Evolutionary conservation across 306 rosid species (phyloP).

Genomic region (Cicer cuneatum): DNA sequence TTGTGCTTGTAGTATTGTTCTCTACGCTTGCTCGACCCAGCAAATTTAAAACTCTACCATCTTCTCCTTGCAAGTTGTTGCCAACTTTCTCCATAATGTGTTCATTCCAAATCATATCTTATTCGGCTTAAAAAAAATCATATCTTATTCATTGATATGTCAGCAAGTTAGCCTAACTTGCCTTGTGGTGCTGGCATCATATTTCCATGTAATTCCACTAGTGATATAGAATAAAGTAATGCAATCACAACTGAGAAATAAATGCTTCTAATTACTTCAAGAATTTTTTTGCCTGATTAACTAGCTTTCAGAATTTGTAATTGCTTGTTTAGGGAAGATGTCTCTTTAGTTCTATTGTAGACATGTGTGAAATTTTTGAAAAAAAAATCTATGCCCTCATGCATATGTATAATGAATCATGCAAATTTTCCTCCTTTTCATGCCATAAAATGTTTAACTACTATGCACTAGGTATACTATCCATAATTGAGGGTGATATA

Average conservation of each 20-base stretch:
- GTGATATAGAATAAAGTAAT: not conserved
- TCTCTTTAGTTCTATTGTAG: not conserved
- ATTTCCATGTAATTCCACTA: not conserved
- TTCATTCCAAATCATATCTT: not conserved
- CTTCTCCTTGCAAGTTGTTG: not conserved
- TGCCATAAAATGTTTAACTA: not conserved
- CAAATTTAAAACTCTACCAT: not conserved
- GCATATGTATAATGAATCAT: not conserved
- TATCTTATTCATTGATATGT: not conserved
- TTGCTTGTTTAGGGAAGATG: not conserved
- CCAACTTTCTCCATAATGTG: not conserved
- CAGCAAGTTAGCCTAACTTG: not conserved
- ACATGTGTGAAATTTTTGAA: not conserved
- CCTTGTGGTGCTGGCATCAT: not conserved
- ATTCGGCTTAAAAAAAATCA: not conserved
- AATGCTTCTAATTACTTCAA: not conserved
- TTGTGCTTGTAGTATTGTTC: not conserved
- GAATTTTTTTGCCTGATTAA: not conserved
- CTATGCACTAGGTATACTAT: not conserved
- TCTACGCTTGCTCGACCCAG: not conserved
- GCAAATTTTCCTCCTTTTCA: not conserved
- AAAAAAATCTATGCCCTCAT: not conserved
- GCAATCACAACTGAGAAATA: not conserved
- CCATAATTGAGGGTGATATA: not conserved
- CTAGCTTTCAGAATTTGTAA: not conserved